Evolutionary conservation across 441 rosid species (phyloP).

Genomic region (Breynia disticha): DNA sequence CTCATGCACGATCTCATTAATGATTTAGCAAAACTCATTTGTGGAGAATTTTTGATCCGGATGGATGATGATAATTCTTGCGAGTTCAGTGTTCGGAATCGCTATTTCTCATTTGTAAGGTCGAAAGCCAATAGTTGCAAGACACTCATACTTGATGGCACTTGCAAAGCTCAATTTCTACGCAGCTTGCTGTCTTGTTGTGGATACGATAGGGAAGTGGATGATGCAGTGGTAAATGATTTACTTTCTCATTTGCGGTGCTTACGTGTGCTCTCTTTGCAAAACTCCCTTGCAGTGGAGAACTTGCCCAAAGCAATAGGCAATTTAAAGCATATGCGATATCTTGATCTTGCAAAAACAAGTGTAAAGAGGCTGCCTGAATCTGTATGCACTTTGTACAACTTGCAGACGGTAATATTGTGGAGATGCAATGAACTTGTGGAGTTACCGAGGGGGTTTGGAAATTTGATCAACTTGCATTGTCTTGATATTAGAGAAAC

Average conservation of each 20-base stretch:
- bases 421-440: slow-evolving; percentile 5
- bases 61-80: too few relatives aligned
- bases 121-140: too few relatives aligned
- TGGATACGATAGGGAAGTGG: too few relatives aligned
- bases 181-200: too few relatives aligned
- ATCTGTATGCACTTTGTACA: slow-evolving; percentile 2
- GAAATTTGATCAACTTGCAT: slow-evolving; percentile 10
- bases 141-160: too few relatives aligned
- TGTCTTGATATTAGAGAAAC: slow-evolving; percentile 13
- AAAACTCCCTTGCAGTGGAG: neutral
- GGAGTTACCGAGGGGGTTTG: slow-evolving; percentile 11
- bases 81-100: too few relatives aligned
- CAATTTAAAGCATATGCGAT: slow-evolving; percentile 11
- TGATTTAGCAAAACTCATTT: slow-evolving; percentile 9
- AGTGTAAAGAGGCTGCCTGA: slow-evolving; percentile 3
- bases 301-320: slow-evolving; percentile 7
- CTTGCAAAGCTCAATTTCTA: too few relatives aligned
- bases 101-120: too few relatives aligned
- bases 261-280: slow-evolving; percentile 4
- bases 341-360: slow-evolving; percentile 11
- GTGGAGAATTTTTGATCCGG: too few relatives aligned
- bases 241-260: neutral
- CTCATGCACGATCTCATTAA: slow-evolving; percentile 9
- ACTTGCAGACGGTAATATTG: slow-evolving; percentile 11
- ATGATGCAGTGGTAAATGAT: neutral